A percentile compares a stretch with the other conserved stretches of the same genome.
Evolutionary conservation across 495 filamentous ascomycete genomes (phyloP).

Genomic region (Lepraria neglecta): DNA sequence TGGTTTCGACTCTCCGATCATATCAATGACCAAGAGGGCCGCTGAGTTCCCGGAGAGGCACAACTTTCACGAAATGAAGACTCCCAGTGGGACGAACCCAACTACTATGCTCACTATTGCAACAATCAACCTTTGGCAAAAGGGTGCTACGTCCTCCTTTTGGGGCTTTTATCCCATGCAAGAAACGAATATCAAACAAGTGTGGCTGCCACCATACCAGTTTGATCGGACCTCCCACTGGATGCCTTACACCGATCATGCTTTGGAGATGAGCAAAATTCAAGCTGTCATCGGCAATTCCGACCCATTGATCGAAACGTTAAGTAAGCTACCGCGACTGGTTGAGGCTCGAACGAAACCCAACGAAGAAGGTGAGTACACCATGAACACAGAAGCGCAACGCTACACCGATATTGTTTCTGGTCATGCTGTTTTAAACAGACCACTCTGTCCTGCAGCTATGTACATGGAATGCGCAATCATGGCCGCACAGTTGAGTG

Average conservation of each 20-base stretch:
- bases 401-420: constrained; percentile 13
- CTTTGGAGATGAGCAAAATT: constrained; percentile 4
- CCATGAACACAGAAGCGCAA: constrained; percentile 4
- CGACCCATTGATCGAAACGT: background rate
- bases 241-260: constrained; percentile 24
- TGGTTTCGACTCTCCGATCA: constrained; percentile 45
- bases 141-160: constrained; percentile 36
- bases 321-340: background rate
- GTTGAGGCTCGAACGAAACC: background rate
- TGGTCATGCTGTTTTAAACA: constrained; percentile 36
- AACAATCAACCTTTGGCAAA: constrained; percentile 44
- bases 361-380: constrained; percentile 7
- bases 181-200: constrained; percentile 29
- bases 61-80: constrained; percentile 15
- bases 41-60: constrained; percentile 18
- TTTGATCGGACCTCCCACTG: constrained; percentile 44
- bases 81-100: constrained; percentile 43
- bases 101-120: constrained; percentile 36
- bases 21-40: constrained; percentile 37
- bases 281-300: background rate
- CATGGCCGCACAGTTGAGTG: constrained; percentile 8
- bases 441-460: constrained; percentile 37
- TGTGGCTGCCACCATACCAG: constrained; percentile 48
- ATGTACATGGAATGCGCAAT: constrained; percentile 37
- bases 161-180: constrained; percentile 44